Evolutionary conservation across 1,284 basidiomycete species (phyloP), one percentile per base, ranked within the genome.

Genomic region (Sphagnurus paluster): DNA sequence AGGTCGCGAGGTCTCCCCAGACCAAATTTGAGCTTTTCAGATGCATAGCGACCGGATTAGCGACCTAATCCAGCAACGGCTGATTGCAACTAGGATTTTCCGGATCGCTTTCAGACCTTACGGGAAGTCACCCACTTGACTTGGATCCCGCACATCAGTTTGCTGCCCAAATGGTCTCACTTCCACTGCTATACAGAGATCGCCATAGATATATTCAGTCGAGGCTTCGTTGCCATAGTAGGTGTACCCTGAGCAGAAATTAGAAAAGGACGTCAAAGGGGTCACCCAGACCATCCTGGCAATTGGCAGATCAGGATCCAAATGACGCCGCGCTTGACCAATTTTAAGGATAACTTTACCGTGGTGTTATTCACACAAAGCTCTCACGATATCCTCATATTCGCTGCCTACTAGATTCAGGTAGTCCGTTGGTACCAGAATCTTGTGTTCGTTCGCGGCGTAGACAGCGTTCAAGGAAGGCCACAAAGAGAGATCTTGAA

Each of bases 201-300:
- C 36, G 7, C 13, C 28, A 24, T 39, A 30, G 10, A 45, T 17
- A 17, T 28, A 45, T 5, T 19, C 43, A 19, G 37, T 14, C 21
- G 28, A 16, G 14, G 43, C 36, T 29, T 45, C 36, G n/a, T 45
- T 45, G 8, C 36, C 43, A 23, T 45, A 39, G 5, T 9, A 16
- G 23, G 39, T 21, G 17, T 39, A 39, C 16, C 11, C 10, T 11
- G 36, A 36, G 21, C 25, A 4, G 34, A 44, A 44, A 5, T 44
- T n/a, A 7, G 34, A 28, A 17, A 13, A 28, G 5, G 6, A 13
- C 3, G 42, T 44, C 13, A 35, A 19, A 10, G 42, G 42, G 6
- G 42, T 44, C 33, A 44, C 33, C 42, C 42, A 44, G 2, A 16
- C 30, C 25, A 26, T 26, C 11, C 25, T 6, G 25, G 11, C 25